Percentiles rank a stretch among this genome's conserved stretches.
Evolutionary conservation across 1,139 yeast species (phyloP).

Genomic region (Suhomyces panamericanus): DNA sequence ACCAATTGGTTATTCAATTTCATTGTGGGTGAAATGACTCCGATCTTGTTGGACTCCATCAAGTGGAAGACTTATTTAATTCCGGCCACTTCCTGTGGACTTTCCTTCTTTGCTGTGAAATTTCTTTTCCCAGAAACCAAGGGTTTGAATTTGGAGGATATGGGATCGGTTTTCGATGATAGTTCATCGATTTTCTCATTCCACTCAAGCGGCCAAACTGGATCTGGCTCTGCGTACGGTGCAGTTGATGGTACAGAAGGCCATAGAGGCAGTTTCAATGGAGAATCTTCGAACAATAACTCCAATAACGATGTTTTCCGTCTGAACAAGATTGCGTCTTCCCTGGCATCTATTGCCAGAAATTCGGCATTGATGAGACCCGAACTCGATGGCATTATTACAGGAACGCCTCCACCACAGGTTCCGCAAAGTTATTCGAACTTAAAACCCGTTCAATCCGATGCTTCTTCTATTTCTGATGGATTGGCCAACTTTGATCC

Average conservation of each 20-base stretch:
- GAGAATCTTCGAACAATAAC: conserved; percentile 12
- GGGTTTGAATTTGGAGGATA: conserved; percentile 84
- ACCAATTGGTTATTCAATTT: conserved; percentile 95
- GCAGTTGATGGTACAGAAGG: conserved; percentile 14
- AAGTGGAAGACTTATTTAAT: conserved; percentile 80
- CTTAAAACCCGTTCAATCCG: conserved; percentile 28
- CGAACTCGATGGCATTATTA: conserved; percentile 35
- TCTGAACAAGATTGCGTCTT: conserved; percentile 19
- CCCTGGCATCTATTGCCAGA: conserved; percentile 44
- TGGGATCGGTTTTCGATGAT: conserved; percentile 50
- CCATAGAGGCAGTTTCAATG: conserved; percentile 24
- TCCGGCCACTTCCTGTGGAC: conserved; percentile 74
- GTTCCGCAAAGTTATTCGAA: conserved; percentile 10
- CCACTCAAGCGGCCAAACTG: conserved; percentile 33
- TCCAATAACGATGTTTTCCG: conserved; percentile 23
- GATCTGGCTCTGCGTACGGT: conserved; percentile 20
- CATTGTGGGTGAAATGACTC: conserved; percentile 88
- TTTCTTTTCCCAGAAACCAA: conserved; percentile 84
- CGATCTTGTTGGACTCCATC: conserved; percentile 73
- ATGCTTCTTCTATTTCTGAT: conserved; percentile 14
- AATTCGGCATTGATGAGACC: conserved; percentile 36
- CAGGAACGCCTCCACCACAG: conserved; percentile 29
- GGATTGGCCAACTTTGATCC: conserved; percentile 13
- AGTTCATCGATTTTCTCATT: conserved; percentile 45
- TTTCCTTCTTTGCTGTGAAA: conserved; percentile 67